Evolutionary conservation across 441 rosid species (phyloP).

Genomic region (Geranium incanum): DNA sequence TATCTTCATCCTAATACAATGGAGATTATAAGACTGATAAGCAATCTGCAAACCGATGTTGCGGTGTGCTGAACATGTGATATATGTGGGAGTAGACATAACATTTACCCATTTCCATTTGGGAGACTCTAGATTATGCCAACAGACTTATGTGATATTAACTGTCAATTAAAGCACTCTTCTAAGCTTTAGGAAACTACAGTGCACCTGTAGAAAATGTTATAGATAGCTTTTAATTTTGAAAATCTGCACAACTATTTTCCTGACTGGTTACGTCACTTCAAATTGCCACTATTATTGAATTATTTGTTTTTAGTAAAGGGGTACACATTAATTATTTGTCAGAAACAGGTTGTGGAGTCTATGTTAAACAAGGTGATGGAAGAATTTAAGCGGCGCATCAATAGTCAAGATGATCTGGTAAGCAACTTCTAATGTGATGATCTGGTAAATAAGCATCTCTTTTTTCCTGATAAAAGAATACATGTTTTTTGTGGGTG

Average conservation of each 20-base stretch:
- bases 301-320: no score
- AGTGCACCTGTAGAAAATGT: no score
- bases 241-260: no score
- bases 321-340: neutral
- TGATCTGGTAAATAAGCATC: neutral
- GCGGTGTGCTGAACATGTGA: neutral
- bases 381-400: conserved; percentile 72
- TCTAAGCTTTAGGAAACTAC: no score
- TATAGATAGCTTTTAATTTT: no score
- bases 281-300: no score
- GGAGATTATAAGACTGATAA: neutral
- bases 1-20: neutral
- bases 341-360: conserved; percentile 52
- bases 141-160: no score
- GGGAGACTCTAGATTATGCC: no score
- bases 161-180: no score
- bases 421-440: conserved; percentile 28
- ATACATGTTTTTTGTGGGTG: neutral
- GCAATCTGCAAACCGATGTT: neutral
- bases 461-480: conserved; percentile 14
- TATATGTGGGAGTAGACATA: no score
- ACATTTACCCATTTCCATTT: no score
- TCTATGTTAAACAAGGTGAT: conserved; percentile 74
- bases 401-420: conserved; percentile 80
- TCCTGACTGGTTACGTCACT: no score